Evolutionary conservation across 192 early-diverging fungal species (phyloP), one percentile per base, ranked within the genome.

Genomic region (Backusella australiensis): DNA sequence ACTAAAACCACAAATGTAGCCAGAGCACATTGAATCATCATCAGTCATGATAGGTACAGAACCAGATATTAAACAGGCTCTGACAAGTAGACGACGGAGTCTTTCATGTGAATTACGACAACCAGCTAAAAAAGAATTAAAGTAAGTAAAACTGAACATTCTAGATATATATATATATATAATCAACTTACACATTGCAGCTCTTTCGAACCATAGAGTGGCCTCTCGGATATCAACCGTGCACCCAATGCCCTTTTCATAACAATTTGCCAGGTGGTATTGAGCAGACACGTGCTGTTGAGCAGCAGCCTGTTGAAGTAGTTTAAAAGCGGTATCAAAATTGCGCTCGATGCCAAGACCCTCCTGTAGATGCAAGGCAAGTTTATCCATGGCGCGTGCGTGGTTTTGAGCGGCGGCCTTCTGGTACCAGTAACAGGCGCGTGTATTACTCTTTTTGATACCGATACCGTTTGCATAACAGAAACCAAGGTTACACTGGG

Each of bases 401-500:
- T 92, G 82, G 34, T 88, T 87, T 70, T 89, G 85, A 6, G 78
- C 63, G 34, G 91, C 91, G 2, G 91, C 90, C 42, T 83, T 59
- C 35, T 75, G 67, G 75, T 90, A 92, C 81, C 85, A 92, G 56
- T 84, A 79, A 29, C 89, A 77, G 0, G 91, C 91, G 38, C 85
- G 78, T 34, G 46, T 71, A 71, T 86, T 79, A 65, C 86, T 83
- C 68, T 87, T 76, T 26, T 79, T 81, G 9, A 92, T 87, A 19
- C 94, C 94, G 59, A 93, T 85, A 19, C 92, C 94, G 74, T 89
- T 92, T 56, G 90, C 89, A 72, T 91, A 88, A 75, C 93, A 95
- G 74, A 87, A 92, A 0, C 91, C 95, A 19, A 94, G 86, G 78
- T 94, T 95, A 83, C 91, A 94, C 69, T 95, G 92, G 19, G 94